Evolutionary conservation across 2,329 filamentous ascomycete genomes (phyloP), one percentile per base, ranked within the genome.

Genomic region (Thelonectria rubi): DNA sequence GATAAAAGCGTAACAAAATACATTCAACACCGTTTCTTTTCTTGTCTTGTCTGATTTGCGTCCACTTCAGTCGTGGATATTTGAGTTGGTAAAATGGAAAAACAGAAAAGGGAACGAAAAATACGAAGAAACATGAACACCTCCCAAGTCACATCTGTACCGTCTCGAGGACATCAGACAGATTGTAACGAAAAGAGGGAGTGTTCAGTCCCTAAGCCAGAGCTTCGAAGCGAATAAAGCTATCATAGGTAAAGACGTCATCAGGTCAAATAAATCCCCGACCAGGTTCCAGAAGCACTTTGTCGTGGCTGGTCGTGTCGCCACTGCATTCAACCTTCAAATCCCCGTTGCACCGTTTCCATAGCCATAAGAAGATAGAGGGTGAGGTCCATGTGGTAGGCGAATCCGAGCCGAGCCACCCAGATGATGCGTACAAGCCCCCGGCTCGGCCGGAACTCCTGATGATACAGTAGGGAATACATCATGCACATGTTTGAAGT

Each of bases 401-500:
- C 66, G 68, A 68, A 63, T 67, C 59, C 69, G 65, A 72, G 58
- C 65, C 69, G 42, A 66, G 62, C 69, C 65, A 63, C 66, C 51
- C 51, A 63, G 56, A 60, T 60, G 60, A 67, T 69, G 62, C 57
- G 59, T 55, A 46, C 64, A 50, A 56, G 46, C 60, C 61, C 55
- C 45, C 55, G 40, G 50, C 46, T 61, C 39, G 32, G 64, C 61
- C 52, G 55, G 59, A 59, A 58, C 51, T 67, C 69, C 60, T 65
- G 65, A 60, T 63, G 57, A 57, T 70, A 68, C 58, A 68, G 51
- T 69, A 54, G 46, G 64, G 55, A 55, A 65, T 62, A 67, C 64
- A 67, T 79, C 71, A 81, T 66, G 78, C 79, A 66, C 75, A 77
- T 46, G 76, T 71, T 64, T 75, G 73, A 48, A 80, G 68, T 66